A percentile compares a stretch with the other conserved stretches of the same genome.
phyloP scores from a whole-genome alignment of 441 rosid genomes.

The Croton laevigatus region DNA sequence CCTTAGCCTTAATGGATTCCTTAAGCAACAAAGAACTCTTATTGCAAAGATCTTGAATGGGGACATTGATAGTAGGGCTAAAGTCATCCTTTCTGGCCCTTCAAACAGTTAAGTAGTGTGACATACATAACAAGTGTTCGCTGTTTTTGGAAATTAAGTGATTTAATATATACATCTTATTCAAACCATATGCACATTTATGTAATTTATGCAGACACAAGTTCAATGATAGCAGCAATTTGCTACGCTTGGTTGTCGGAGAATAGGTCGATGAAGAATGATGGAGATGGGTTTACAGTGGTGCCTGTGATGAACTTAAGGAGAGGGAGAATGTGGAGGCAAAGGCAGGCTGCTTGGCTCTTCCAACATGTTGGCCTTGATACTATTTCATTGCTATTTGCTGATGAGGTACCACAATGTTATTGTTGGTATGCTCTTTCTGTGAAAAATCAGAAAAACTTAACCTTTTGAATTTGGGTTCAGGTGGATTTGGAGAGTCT shows the following conservation, averaged over 20 bases:
- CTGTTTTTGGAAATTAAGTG: not conserved
- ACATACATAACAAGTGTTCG: too few relatives aligned
- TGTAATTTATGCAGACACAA: constrained; percentile 39
- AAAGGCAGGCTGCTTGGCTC: constrained; percentile 60
- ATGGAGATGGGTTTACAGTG: constrained; percentile 26
- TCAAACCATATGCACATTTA: not conserved
- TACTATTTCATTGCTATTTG: constrained; percentile 48
- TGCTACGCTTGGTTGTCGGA: constrained; percentile 60
- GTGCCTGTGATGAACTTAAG: constrained; percentile 56
- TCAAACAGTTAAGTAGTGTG: constrained; percentile 46
- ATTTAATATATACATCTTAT: not conserved
- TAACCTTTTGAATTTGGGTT: constrained; percentile 1
- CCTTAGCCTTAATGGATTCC: constrained; percentile 40
- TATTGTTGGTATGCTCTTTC: too few relatives aligned
- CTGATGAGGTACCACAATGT: constrained; percentile 46
- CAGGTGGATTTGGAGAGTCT: constrained; percentile 66
- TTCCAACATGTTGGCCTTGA: constrained; percentile 57
- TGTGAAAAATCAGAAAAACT: too few relatives aligned
- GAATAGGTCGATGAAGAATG: constrained; percentile 34
- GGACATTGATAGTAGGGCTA: constrained; percentile 39
- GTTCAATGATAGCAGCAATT: constrained; percentile 61
- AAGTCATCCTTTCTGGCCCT: constrained; percentile 53
- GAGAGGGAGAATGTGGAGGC: constrained; percentile 60
- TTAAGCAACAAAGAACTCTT: constrained; percentile 44
- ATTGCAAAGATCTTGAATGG: constrained; percentile 39